These are phyloP conservation scores for Akanthomyces lecanii DNA, from an alignment of 2,329 filamentous ascomycete species.

Conservation along the genomic window DNA sequence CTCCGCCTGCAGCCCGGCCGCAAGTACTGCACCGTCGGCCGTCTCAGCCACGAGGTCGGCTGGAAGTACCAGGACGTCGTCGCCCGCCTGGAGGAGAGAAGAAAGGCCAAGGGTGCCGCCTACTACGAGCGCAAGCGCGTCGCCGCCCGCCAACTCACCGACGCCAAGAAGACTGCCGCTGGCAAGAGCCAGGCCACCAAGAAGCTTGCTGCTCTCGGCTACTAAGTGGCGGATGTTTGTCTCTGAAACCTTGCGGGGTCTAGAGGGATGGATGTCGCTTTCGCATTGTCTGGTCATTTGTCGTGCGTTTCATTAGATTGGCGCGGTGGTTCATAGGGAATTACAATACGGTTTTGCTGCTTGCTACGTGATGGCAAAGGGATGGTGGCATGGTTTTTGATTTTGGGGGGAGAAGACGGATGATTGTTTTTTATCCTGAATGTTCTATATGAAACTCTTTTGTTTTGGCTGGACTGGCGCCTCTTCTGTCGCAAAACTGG, in stretches of 20 bases:
- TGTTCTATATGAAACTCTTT: slow-evolving; percentile 14
- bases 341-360: slow-evolving; percentile 39
- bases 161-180: slow-evolving; percentile 88
- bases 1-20: slow-evolving; percentile 96
- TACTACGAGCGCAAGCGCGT: slow-evolving; percentile 99
- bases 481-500: neutral
- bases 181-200: slow-evolving; percentile 82
- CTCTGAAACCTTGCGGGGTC: neutral
- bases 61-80: slow-evolving; percentile 99
- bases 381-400: neutral
- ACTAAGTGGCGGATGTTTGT: slow-evolving; percentile 7
- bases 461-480: slow-evolving; percentile 2
- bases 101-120: slow-evolving; percentile 98
- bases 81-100: slow-evolving; percentile 95
- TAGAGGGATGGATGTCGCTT: slow-evolving; percentile 18
- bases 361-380: slow-evolving; percentile 6
- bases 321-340: slow-evolving; percentile 49
- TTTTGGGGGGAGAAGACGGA: slow-evolving; percentile 10
- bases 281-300: slow-evolving; percentile 42
- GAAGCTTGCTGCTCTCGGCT: slow-evolving; percentile 16
- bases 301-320: slow-evolving; percentile 52
- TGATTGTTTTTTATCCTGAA: slow-evolving; percentile 12
- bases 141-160: slow-evolving; percentile 80
- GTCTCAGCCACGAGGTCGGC: slow-evolving; percentile 97
- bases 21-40: slow-evolving; percentile 99